phyloP scores from a whole-genome alignment of 306 rosid genomes.

The Quercus dentata region DNA sequence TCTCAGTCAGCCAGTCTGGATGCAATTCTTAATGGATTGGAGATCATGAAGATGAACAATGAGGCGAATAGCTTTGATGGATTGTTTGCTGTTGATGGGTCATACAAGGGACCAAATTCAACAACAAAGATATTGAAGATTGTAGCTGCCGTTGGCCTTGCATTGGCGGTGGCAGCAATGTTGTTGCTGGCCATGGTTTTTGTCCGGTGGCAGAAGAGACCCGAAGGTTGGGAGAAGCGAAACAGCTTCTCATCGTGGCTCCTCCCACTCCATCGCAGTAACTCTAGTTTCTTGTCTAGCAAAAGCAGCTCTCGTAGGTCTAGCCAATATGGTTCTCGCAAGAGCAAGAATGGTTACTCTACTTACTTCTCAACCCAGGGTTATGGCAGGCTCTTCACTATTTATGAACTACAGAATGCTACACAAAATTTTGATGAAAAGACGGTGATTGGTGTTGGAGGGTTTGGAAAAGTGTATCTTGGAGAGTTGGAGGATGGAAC shows the following conservation, averaged over 20 bases:
- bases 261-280: slow-evolving; percentile 41
- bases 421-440: slow-evolving; percentile 62
- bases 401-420: slow-evolving; percentile 52
- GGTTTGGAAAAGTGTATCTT: slow-evolving; percentile 80
- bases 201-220: slow-evolving; percentile 51
- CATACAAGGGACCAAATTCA: slow-evolving; percentile 39
- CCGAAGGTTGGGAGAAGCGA: slow-evolving; percentile 45
- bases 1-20: slow-evolving; percentile 31
- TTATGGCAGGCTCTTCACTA: slow-evolving; percentile 44
- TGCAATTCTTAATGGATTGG: slow-evolving; percentile 78
- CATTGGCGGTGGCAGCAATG: slow-evolving; percentile 32
- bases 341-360: slow-evolving; percentile 46
- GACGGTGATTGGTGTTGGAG: slow-evolving; percentile 76
- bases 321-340: slow-evolving; percentile 36
- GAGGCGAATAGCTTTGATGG: slow-evolving; percentile 58
- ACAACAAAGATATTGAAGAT: slow-evolving; percentile 22
- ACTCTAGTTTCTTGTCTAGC: slow-evolving; percentile 19
- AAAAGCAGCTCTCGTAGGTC: slow-evolving; percentile 37
- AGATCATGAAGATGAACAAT: slow-evolving; percentile 76
- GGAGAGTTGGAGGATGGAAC: slow-evolving; percentile 70
- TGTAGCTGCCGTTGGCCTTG: slow-evolving; percentile 44
- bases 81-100: slow-evolving; percentile 41
- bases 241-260: slow-evolving; percentile 64
- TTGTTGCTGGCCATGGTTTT: slow-evolving; percentile 29
- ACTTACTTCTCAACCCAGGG: slow-evolving; percentile 31